A percentile compares a stretch with the other conserved stretches of the same genome.
Evolutionary conservation across 2,329 filamentous ascomycete species (phyloP).

Genomic region (Microcera coccophila): DNA sequence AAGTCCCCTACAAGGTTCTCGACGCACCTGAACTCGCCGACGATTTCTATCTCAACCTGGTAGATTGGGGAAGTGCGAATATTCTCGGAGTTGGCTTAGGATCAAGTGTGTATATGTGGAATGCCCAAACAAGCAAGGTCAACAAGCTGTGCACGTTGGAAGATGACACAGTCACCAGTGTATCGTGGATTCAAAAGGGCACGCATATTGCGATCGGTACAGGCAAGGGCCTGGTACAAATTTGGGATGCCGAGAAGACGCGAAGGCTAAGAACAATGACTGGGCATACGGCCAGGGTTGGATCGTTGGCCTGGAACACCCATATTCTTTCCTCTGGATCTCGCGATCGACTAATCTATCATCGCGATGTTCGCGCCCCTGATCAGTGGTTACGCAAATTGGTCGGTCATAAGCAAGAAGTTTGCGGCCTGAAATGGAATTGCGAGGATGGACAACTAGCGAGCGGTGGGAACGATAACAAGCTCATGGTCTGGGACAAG

Average conservation of each 20-base stretch:
- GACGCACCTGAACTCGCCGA: conserved; percentile 95
- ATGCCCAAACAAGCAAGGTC: conserved; percentile 83
- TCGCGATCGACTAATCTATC: conserved; percentile 87
- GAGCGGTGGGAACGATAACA: conserved; percentile 97
- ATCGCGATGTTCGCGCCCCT: conserved; percentile 88
- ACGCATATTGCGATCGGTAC: conserved; percentile 95
- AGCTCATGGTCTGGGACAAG: conserved; percentile 98
- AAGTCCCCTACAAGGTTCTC: conserved; percentile 95
- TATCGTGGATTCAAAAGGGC: conserved; percentile 97
- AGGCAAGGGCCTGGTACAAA: conserved; percentile 89
- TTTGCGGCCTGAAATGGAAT: conserved; percentile 96
- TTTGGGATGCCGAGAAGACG: conserved; percentile 90
- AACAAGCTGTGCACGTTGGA: conserved; percentile 90
- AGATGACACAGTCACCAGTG: conserved; percentile 92
- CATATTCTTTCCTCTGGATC: conserved; percentile 96
- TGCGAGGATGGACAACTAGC: conserved; percentile 92
- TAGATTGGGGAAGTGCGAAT: conserved; percentile 96
- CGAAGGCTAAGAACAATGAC: conserved; percentile 92
- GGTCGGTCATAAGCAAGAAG: conserved; percentile 94
- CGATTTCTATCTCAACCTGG: conserved; percentile 95
- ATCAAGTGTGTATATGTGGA: conserved; percentile 97
- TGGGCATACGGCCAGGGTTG: conserved; percentile 88
- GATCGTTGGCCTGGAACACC: conserved; percentile 94
- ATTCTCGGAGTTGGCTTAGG: conserved; percentile 89
- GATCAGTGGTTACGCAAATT: conserved; percentile 86